Evolutionary conservation across 169 alveolate genomes (phyloP), one percentile per base, ranked within the genome.

Genomic region (Neospora caninum): DNA sequence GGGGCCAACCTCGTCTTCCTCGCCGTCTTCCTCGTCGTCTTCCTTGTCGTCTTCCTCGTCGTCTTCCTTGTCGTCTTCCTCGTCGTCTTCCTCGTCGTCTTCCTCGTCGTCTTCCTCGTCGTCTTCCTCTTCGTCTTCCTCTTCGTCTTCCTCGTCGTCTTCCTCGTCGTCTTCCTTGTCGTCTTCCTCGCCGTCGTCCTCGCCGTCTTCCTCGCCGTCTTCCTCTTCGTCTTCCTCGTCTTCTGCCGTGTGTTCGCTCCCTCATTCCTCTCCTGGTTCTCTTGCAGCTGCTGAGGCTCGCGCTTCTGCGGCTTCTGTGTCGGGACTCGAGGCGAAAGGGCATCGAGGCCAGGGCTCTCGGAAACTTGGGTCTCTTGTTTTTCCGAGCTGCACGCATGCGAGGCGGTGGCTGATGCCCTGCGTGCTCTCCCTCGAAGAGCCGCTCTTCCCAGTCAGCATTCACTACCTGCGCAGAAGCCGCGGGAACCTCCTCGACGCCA

Each of bases 381-480:
- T 16, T 25, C 45, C 45, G 49, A n/a, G n/a, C 7, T 78, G 86
- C 42, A 10, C 18, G 39, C 86, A 78, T n/a, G n/a, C 22, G 42
- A 2, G 42, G 29, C 39, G 45, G 45, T 82, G 89, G 89, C 41
- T 4, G 69, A 22, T 34, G n/a, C 89, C 89, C 41, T 43, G 53
- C 64, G 67, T 82, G 20, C 38, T 82, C 69, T 82, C 89, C 7
- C 31, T 42, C 36, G 89, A 82, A 82, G 89, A 82, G 89, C 89
- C 89, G 9, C 89, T 82, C 41, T 42, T 42, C 34, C 89, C 89
- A 7, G 89, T 82, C 69, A 20, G 27, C 10, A 42, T 82, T 18
- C 25, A 2, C 69, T 82, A 82, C 64, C 86, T 78, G 39, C 86
- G 86, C 13, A 13, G 18, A 22, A 4, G 73, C 31, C 7, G 73